Conservation (phyloP, 352 stramenopile genomes). For the Aphanomyces astaci region DNA sequence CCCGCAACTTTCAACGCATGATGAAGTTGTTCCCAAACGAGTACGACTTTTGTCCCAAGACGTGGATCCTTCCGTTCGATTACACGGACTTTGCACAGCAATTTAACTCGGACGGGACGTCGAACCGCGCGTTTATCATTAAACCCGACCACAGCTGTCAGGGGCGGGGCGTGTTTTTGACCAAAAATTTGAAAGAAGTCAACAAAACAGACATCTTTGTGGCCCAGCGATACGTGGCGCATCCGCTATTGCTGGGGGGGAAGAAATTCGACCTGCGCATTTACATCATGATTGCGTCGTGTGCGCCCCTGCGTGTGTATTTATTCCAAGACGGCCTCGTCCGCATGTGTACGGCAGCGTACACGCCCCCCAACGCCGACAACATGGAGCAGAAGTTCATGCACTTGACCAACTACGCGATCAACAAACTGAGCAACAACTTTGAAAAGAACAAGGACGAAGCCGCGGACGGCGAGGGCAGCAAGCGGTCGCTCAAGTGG, state of each 20-base stretch:
- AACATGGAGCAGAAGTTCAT: constrained; percentile 87
- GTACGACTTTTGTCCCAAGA: constrained; percentile 92
- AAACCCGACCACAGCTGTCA: constrained; percentile 89
- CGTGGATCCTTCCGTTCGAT: constrained; percentile 95
- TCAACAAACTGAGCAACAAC: constrained; percentile 87
- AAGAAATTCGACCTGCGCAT: constrained; percentile 93
- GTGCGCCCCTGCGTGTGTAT: constrained; percentile 81
- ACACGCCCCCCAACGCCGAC: constrained; percentile 68
- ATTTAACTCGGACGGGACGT: constrained; percentile 85
- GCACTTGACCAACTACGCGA: constrained; percentile 89
- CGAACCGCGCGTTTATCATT: constrained; percentile 91
- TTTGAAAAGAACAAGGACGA: constrained; percentile 75
- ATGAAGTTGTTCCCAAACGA: constrained; percentile 89
- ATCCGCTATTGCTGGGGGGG: constrained; percentile 65
- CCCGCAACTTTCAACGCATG: constrained; percentile 94
- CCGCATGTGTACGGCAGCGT: constrained; percentile 84
- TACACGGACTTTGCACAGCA: constrained; percentile 87
- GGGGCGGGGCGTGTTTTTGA: constrained; percentile 93
- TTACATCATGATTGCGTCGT: constrained; percentile 86
- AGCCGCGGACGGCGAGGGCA: constrained; percentile 52
- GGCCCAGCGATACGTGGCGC: constrained; percentile 78
- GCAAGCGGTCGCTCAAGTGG: constrained; percentile 86
- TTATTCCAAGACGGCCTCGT: constrained; percentile 88
- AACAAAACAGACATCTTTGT: constrained; percentile 79
- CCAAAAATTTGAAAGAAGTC: constrained; percentile 84